These are phyloP conservation scores for Paraphoma chrysanthemicola DNA, from an alignment of 2,329 filamentous ascomycete genomes.

Conservation along the genomic window DNA sequence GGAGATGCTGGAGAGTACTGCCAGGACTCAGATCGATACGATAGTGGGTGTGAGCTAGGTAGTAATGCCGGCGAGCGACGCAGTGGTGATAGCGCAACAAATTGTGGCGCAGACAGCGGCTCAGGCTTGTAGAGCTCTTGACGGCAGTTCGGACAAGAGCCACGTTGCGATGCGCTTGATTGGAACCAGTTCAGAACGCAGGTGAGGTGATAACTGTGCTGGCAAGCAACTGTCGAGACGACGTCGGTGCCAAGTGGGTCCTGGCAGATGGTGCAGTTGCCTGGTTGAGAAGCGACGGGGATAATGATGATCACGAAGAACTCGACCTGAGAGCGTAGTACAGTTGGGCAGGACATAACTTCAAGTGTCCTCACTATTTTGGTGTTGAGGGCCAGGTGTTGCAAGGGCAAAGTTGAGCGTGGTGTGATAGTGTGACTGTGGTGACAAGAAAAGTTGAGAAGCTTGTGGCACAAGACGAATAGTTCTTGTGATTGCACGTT, in stretches of 20 bases:
- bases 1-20: too few species aligned
- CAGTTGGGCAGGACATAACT: neutral
- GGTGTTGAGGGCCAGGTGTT: too few species aligned
- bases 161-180: neutral
- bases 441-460: too few species aligned
- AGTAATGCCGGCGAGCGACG: too few species aligned
- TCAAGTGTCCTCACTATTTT: too few species aligned
- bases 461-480: too few species aligned
- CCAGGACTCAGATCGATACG: too few species aligned
- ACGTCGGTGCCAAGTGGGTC: constrained; percentile 1
- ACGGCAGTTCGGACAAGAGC: neutral
- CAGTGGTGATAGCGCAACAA: too few species aligned
- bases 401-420: too few species aligned
- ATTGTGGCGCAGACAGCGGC: neutral
- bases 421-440: too few species aligned
- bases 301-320: constrained; percentile 11
- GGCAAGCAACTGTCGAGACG: constrained; percentile 5
- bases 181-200: neutral
- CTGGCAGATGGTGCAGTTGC: constrained; percentile 5
- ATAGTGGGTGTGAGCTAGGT: too few species aligned
- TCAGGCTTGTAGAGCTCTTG: neutral
- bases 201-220: neutral
- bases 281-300: neutral
- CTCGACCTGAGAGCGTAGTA: constrained; percentile 11
- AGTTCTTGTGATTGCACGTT: too few species aligned